Evolutionary conservation across 306 rosid species (phyloP).

Genomic region (Fragaria vesca): DNA sequence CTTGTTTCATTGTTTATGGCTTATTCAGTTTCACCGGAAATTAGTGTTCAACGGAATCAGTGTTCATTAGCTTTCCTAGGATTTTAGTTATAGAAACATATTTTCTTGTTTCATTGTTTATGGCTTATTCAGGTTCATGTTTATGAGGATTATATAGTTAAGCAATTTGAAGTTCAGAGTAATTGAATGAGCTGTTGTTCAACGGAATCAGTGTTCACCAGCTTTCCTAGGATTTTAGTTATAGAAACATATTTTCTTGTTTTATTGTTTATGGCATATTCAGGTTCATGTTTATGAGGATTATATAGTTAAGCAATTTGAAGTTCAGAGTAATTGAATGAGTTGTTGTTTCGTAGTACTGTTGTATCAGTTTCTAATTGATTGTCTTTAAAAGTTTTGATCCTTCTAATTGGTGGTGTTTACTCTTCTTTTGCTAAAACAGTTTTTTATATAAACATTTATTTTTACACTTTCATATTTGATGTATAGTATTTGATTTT

Average conservation of each 20-base stretch:
- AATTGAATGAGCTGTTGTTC: slow-evolving; percentile 10
- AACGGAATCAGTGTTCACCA: too few relatives aligned
- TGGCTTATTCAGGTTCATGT: slow-evolving; percentile 11
- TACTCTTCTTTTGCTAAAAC: too few relatives aligned
- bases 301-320: slow-evolving; percentile 23
- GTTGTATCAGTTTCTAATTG: slow-evolving; percentile 5
- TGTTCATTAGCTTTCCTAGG: too few relatives aligned
- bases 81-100: too few relatives aligned
- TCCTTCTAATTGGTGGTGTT: too few relatives aligned
- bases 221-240: too few relatives aligned
- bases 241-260: too few relatives aligned
- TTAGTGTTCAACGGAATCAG: not conserved
- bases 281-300: slow-evolving; percentile 18
- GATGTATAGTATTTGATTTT: not conserved
- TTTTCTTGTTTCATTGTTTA: too few relatives aligned
- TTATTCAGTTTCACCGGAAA: slow-evolving; percentile 8
- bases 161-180: slow-evolving; percentile 23
- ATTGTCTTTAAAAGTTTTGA: not conserved
- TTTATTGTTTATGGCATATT: not conserved
- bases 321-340: slow-evolving; percentile 17
- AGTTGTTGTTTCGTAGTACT: not conserved
- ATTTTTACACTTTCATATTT: not conserved
- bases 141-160: slow-evolving; percentile 16
- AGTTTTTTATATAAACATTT: not conserved
- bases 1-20: too few relatives aligned